Evolutionary conservation across 345 rosid genomes (phyloP).

Genomic region (Psidium guajava): DNA sequence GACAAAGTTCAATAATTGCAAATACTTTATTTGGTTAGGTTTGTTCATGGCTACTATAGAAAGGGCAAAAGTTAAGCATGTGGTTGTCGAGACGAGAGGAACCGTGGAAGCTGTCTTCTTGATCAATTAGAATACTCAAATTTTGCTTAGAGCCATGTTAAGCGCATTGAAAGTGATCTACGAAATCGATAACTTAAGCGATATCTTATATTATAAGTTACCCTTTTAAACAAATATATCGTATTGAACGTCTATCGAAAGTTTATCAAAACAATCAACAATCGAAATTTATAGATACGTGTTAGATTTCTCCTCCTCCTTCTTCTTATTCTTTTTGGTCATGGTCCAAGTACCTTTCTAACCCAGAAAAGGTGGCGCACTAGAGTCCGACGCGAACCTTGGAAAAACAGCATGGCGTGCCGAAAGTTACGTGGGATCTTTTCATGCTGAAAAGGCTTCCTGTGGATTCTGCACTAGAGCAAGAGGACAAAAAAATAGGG

Average conservation of each 20-base stretch:
- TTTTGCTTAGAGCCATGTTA: not conserved
- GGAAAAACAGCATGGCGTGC: not conserved
- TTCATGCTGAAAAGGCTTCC: not conserved
- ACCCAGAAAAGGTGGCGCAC: not conserved
- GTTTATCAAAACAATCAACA: not conserved
- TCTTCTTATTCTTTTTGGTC: not conserved
- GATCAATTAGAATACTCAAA: not conserved
- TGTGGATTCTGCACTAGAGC: not conserved
- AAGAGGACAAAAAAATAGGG: not conserved
- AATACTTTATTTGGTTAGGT: not conserved
- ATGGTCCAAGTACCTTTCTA: not conserved
- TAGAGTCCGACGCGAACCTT: not conserved
- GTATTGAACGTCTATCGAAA: not conserved
- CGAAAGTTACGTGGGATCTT: not conserved
- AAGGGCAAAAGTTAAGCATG: not conserved
- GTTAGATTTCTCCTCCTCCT: not conserved
- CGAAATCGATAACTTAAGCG: not conserved
- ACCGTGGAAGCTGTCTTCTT: not conserved
- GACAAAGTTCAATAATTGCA: not conserved
- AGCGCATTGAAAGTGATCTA: not conserved
- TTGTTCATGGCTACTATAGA: not conserved
- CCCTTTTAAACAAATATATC: not conserved
- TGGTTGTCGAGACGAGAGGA: not conserved
- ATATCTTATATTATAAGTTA: not conserved
- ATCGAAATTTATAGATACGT: not conserved